Base-by-base conservation (phyloP, 257 asterid species). In the Fraxinus excelsior region DNA sequence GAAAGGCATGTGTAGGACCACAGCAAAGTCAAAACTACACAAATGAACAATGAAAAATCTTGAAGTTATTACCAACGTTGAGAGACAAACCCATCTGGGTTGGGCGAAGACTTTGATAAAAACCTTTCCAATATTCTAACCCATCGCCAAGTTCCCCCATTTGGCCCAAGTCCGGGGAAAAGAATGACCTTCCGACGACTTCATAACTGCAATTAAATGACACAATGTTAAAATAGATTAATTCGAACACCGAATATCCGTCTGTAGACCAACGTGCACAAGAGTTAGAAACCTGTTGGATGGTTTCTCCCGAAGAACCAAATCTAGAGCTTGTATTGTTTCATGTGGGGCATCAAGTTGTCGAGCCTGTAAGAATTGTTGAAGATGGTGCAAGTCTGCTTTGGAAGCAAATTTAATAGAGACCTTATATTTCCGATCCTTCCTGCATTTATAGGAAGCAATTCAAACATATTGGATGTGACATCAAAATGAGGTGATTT, bases 41-140 rank as follows among this genome's bases (percentile, higher is more conserved):
- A 40, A 74, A 25, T 35, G 70, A 21, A 35, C 28, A 49, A 18
- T 7, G 42, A 60, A 40, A 25, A 31, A 42, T 23, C 68, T 12
- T 26, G 6, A 26, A 56, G 12, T 7, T 23, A 0, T 5, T 89
- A 92, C 99, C 97, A 1, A 94, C 86, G 34, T 94, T 94, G 0
- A 94, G 82, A 0, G 99, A 91, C 1, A 92, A 88, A 0, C 99
- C 99, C 97, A 94, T 94, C 80, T 94, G 99, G 5, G 96, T 88
- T 8, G 97, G 97, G 2, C 97, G 91, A 2, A 94, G 87, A 37
- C 97, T 92, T 71, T 92, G 97, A 68, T 91, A 94, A 72, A 85
- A 94, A 0, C 99, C 97, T 78, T 79, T 88, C 96, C 97, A 94
- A 42, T 89, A 90, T 19, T 87, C 85, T 0, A 92, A 10, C 6